Evolutionary conservation across 352 stramenopile species (phyloP).

Genomic region (Phytophthora hybrid): DNA sequence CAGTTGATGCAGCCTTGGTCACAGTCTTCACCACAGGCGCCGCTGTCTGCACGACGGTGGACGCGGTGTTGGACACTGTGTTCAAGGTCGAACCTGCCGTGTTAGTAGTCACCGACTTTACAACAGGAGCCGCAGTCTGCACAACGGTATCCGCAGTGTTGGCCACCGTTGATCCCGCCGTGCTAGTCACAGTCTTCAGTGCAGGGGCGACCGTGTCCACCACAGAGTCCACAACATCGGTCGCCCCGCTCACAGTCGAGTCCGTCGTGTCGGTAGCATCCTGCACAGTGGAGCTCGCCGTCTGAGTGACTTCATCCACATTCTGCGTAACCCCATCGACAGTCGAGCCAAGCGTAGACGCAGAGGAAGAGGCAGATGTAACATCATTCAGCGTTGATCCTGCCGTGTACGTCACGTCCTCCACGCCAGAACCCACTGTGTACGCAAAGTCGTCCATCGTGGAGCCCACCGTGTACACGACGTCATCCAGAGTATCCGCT

Average conservation of each 20-base stretch:
- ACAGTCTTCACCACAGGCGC: slow-evolving; percentile 4
- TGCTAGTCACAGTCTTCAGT: slow-evolving; percentile 4
- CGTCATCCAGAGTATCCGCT: not conserved
- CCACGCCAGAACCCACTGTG: not conserved
- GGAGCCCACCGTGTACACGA: slow-evolving; percentile 14
- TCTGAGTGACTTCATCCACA: slow-evolving; percentile 1
- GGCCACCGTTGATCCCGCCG: slow-evolving; percentile 7
- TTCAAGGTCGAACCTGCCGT: not conserved
- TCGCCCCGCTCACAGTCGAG: slow-evolving; percentile 8
- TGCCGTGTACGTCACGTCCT: slow-evolving; percentile 1
- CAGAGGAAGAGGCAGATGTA: not conserved
- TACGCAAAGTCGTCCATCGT: slow-evolving; percentile 6
- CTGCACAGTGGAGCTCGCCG: not conserved
- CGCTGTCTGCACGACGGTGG: slow-evolving; percentile 4
- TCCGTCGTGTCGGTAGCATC: slow-evolving; percentile 1
- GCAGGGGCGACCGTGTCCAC: not conserved
- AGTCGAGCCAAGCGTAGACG: not conserved
- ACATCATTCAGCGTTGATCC: slow-evolving; percentile 12
- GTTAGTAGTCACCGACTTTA: not conserved
- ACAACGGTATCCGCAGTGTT: slow-evolving; percentile 16
- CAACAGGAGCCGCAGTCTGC: not conserved
- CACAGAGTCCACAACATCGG: slow-evolving; percentile 2
- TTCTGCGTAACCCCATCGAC: slow-evolving; percentile 4
- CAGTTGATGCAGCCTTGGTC: slow-evolving; percentile 2
- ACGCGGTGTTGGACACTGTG: not conserved